Percentiles rank a stretch among this genome's conserved stretches.
Evolutionary conservation across 140 eudicot species (phyloP).

Genomic region (Erigeron philadelphicus): DNA sequence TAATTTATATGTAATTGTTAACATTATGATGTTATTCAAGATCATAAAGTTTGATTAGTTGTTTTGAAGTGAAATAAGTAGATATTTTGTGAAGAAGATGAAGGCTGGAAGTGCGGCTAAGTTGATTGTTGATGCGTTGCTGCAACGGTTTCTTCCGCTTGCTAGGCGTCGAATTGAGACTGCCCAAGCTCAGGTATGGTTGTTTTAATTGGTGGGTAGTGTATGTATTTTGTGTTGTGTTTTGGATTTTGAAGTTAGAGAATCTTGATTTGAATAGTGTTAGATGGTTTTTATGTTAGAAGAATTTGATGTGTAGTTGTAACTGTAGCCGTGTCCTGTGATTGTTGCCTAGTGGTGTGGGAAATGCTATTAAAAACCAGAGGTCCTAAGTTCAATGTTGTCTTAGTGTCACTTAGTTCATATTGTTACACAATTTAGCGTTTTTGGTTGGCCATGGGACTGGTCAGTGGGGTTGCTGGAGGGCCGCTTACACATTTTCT

Average conservation of each 20-base stretch:
- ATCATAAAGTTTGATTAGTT: slow-evolving; percentile 19
- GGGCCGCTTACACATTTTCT: too few relatives aligned
- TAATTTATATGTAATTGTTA: slow-evolving; percentile 7
- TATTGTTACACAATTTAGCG: too few relatives aligned
- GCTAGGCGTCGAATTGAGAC: slow-evolving; percentile 97
- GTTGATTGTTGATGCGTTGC: slow-evolving; percentile 85
- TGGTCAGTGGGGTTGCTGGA: too few relatives aligned
- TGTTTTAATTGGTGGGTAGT: neutral
- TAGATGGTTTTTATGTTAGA: neutral
- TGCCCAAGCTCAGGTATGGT: slow-evolving; percentile 84
- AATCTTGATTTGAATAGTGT: neutral
- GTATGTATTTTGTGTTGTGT: slow-evolving; percentile 10
- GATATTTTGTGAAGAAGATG: slow-evolving; percentile 40
- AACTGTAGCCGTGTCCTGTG: too few relatives aligned
- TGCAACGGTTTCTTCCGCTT: slow-evolving; percentile 95
- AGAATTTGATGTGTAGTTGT: neutral
- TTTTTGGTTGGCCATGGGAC: too few relatives aligned
- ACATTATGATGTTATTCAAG: slow-evolving; percentile 19
- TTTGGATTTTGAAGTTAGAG: slow-evolving; percentile 13
- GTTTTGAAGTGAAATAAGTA: slow-evolving; percentile 29
- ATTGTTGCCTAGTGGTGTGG: too few relatives aligned
- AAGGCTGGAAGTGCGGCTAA: slow-evolving; percentile 98
- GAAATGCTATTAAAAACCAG: too few relatives aligned
- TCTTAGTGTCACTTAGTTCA: too few relatives aligned
- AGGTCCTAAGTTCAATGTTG: too few relatives aligned